Evolutionary conservation across 2,329 filamentous ascomycete genomes (phyloP).

Genomic region (Fusarium sp.): DNA sequence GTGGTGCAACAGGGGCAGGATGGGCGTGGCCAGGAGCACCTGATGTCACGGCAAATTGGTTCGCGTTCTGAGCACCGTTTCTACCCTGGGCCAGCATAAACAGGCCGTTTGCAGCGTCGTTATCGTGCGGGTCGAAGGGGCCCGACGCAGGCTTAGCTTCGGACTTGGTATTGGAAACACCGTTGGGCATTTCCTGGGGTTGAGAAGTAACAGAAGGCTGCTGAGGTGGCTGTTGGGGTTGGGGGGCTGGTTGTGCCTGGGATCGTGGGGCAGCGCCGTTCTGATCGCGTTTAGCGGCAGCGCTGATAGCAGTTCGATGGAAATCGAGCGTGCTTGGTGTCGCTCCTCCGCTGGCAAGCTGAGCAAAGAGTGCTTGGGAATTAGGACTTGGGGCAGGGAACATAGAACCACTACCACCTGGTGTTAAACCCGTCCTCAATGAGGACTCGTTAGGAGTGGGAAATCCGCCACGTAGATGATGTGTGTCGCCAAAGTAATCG

Average conservation of each 20-base stretch:
- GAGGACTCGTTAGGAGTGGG: constrained; percentile 98
- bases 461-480: constrained; percentile 83
- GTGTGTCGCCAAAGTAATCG: constrained; percentile 89
- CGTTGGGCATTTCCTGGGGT: constrained; percentile 64
- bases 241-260: constrained; percentile 53
- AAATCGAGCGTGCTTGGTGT: constrained; percentile 95
- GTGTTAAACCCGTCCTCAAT: constrained; percentile 88
- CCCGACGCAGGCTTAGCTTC: constrained; percentile 67
- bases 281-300: constrained; percentile 72
- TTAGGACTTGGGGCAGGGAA: constrained; percentile 93
- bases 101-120: constrained; percentile 93
- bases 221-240: constrained; percentile 27
- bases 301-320: constrained; percentile 89
- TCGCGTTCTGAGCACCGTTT: constrained; percentile 66
- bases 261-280: constrained; percentile 50
- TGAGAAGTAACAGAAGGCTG: constrained; percentile 60
- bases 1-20: constrained; percentile 54
- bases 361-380: constrained; percentile 83
- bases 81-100: constrained; percentile 85
- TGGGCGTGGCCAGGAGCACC: constrained; percentile 64
- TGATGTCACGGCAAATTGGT: constrained; percentile 60
- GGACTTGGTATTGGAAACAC: constrained; percentile 55
- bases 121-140: constrained; percentile 88
- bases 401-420: constrained; percentile 96
- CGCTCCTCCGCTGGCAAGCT: constrained; percentile 81